These are phyloP conservation scores for Fusarium transvaalense DNA, from an alignment of 2,329 filamentous ascomycete genomes.

Conservation along the genomic window DNA sequence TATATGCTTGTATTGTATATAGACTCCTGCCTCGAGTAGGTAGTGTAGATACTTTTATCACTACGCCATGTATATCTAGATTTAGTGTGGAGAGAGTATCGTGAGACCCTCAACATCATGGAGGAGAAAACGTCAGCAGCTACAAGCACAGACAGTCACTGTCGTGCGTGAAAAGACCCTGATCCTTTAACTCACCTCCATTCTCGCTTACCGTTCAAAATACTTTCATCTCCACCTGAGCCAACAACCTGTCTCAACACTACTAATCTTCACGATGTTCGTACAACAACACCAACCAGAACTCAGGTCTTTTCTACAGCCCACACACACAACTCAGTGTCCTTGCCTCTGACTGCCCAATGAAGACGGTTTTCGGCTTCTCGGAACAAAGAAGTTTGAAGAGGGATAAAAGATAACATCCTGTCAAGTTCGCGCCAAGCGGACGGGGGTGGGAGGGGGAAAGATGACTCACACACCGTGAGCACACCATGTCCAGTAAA, in stretches of 20 bases:
- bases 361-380: slow-evolving; percentile 44
- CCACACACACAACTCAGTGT: slow-evolving; percentile 33
- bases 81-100: not conserved
- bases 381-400: slow-evolving; percentile 16
- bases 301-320: slow-evolving; percentile 1
- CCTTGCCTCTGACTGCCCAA: slow-evolving; percentile 44
- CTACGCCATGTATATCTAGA: not conserved
- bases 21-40: not conserved
- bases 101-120: slow-evolving; percentile 19
- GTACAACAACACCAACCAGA: slow-evolving; percentile 10
- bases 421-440: slow-evolving; percentile 28
- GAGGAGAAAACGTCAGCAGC: not conserved
- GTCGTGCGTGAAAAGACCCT: slow-evolving; percentile 2
- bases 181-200: slow-evolving; percentile 15
- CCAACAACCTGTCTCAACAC: slow-evolving; percentile 15
- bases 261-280: slow-evolving; percentile 18
- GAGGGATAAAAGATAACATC: slow-evolving; percentile 20
- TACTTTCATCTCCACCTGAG: slow-evolving; percentile 14
- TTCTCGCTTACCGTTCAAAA: slow-evolving; percentile 13
- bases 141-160: not conserved
- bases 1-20: slow-evolving; percentile 2
- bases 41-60: not conserved
- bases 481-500: slow-evolving; percentile 40
- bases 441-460: slow-evolving; percentile 5
- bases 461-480: slow-evolving; percentile 50